These are phyloP conservation scores for Berkeleyomyces rouxiae DNA, from an alignment of 2,329 filamentous ascomycete species.

Conservation along the genomic window DNA sequence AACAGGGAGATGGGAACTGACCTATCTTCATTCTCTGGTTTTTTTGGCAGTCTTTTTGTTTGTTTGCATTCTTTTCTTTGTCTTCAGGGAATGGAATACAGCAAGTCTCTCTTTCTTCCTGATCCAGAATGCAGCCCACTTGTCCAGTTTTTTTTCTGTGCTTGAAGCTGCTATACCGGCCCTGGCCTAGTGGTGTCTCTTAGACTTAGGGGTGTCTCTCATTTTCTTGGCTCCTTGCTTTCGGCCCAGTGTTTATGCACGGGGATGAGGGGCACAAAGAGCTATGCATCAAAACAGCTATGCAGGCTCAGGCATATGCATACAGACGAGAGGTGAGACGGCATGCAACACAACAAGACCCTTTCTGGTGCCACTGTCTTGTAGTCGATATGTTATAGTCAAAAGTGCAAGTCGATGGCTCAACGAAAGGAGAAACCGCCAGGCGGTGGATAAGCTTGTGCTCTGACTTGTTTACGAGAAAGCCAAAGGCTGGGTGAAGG, in stretches of 20 bases:
- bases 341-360: background rate
- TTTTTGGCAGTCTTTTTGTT: too few relatives aligned
- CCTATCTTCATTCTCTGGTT: too few relatives aligned
- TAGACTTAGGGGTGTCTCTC: background rate
- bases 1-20: background rate
- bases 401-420: background rate
- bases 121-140: too few relatives aligned
- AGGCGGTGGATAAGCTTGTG: background rate
- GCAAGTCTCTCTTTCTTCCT: too few relatives aligned
- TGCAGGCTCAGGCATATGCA: background rate
- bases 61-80: background rate
- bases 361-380: background rate
- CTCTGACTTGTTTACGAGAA: background rate
- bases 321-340: background rate
- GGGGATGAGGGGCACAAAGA: background rate
- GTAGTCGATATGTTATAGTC: background rate
- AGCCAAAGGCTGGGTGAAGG: background rate
- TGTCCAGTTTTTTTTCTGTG: too few relatives aligned
- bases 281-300: background rate
- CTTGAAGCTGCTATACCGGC: too few relatives aligned
- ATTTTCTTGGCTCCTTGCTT: background rate
- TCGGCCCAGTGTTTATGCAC: background rate
- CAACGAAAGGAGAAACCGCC: background rate
- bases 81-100: background rate
- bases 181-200: too few relatives aligned